These are phyloP conservation scores for Annulohypoxylon moriforme DNA, from an alignment of 495 filamentous ascomycete species.

Conservation along the genomic window DNA sequence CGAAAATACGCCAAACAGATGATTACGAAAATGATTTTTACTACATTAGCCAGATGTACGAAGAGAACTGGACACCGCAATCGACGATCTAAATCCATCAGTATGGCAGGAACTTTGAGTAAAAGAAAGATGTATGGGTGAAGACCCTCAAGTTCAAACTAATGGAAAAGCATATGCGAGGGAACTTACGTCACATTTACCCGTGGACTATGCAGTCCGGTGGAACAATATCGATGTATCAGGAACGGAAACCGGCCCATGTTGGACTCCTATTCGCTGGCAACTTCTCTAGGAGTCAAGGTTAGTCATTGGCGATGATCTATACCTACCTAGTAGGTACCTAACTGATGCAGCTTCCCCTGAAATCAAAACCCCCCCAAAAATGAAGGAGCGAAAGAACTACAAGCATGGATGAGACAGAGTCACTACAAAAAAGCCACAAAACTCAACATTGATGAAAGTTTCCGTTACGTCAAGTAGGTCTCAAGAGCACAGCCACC, in stretches of 20 bases:
- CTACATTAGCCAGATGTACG: constrained; percentile 64
- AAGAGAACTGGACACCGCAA: constrained; percentile 62
- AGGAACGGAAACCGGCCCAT: constrained; percentile 15
- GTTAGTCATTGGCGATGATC: neutral
- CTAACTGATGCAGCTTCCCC: constrained; percentile 24
- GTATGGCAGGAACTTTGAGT: neutral
- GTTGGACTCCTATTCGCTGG: neutral
- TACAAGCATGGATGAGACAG: neutral
- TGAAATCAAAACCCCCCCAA: constrained; percentile 1
- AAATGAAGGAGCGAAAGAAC: neutral
- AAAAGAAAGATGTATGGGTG: constrained; percentile 6
- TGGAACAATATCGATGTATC: constrained; percentile 12
- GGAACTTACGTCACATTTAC: constrained; percentile 13
- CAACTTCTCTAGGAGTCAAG: neutral
- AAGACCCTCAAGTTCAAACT: constrained; percentile 9
- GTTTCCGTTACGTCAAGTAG: neutral
- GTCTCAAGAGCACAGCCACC: constrained; percentile 3
- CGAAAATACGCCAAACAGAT: constrained; percentile 49
- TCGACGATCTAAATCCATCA: constrained; percentile 48
- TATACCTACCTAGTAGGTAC: neutral
- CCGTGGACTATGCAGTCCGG: constrained; percentile 1
- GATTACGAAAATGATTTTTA: constrained; percentile 62
- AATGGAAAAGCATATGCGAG: constrained; percentile 8
- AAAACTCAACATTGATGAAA: neutral
- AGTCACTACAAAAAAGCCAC: neutral